A percentile compares a stretch with the other conserved stretches of the same genome.
These are phyloP conservation scores for Lycium ferocissimum DNA, from an alignment of 257 asterid genomes.

Conservation along the genomic window DNA sequence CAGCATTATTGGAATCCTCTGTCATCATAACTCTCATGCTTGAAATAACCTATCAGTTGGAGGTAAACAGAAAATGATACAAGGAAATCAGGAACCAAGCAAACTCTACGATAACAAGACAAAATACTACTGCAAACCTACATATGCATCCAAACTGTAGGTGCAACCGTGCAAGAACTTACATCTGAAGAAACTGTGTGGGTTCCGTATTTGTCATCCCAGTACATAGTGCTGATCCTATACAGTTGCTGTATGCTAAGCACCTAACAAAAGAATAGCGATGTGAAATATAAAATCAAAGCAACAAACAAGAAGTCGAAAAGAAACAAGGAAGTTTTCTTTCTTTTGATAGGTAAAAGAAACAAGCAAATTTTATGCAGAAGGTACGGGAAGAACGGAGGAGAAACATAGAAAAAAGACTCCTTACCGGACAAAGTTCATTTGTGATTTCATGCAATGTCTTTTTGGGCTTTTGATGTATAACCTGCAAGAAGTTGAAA, in stretches of 20 bases:
- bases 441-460: conserved; percentile 83
- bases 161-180: conserved; percentile 43
- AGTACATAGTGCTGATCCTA: conserved; percentile 98
- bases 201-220: conserved; percentile 99
- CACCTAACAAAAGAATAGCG: conserved; percentile 57
- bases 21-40: conserved; percentile 79
- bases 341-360: neutral
- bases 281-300: conserved; percentile 24
- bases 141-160: neutral
- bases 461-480: conserved; percentile 99
- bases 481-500: conserved; percentile 65
- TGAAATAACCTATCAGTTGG: conserved; percentile 67
- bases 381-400: conserved; percentile 26
- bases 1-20: conserved; percentile 81
- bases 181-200: conserved; percentile 95
- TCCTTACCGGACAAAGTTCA: conserved; percentile 94
- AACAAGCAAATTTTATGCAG: neutral
- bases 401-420: conserved; percentile 22
- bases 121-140: neutral
- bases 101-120: neutral
- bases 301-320: neutral
- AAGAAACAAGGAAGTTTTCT: neutral
- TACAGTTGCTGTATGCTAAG: conserved; percentile 95
- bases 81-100: conserved; percentile 16
- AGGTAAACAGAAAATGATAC: conserved; percentile 32